Percentiles rank a stretch among this genome's conserved stretches.
Conservation (phyloP, 495 filamentous ascomycete genomes). For the Letharia lupina region DNA sequence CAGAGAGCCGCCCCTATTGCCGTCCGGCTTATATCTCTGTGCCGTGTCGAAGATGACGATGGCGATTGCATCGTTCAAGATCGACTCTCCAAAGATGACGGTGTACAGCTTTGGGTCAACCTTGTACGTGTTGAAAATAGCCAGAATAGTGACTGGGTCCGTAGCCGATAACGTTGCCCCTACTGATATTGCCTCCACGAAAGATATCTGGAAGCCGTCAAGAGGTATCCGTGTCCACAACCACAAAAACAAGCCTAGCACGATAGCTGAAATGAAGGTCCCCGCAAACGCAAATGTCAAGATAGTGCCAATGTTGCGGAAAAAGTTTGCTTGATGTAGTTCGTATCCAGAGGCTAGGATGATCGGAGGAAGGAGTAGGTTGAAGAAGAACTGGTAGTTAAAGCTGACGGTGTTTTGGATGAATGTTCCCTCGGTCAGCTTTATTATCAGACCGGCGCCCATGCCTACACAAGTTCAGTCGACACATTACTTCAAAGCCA, state of each 20-base stretch:
- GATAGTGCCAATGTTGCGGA: constrained; percentile 95
- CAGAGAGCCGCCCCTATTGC: constrained; percentile 49
- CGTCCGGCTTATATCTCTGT: constrained; percentile 68
- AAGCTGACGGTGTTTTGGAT: constrained; percentile 87
- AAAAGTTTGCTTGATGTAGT: constrained; percentile 96
- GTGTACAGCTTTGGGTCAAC: constrained; percentile 98
- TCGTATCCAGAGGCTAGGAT: constrained; percentile 97
- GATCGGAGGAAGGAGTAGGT: constrained; percentile 92
- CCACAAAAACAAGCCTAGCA: constrained; percentile 78
- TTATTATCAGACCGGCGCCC: constrained; percentile 85
- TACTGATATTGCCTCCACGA: constrained; percentile 91
- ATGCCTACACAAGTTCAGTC: constrained; percentile 54
- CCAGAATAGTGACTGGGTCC: constrained; percentile 92
- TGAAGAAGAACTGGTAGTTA: constrained; percentile 99
- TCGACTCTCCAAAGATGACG: constrained; percentile 95
- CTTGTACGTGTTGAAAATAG: constrained; percentile 98
- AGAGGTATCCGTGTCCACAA: constrained; percentile 81
- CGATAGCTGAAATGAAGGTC: constrained; percentile 92
- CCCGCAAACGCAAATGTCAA: constrained; percentile 97
- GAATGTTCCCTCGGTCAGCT: constrained; percentile 65
- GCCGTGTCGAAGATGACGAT: constrained; percentile 98
- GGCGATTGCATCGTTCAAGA: constrained; percentile 94
- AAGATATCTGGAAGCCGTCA: constrained; percentile 74
- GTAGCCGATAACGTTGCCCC: constrained; percentile 94
- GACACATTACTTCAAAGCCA: background rate